Base-by-base conservation (phyloP, 768 basidiomycete species). In the Tephrocybe sp. region DNA sequence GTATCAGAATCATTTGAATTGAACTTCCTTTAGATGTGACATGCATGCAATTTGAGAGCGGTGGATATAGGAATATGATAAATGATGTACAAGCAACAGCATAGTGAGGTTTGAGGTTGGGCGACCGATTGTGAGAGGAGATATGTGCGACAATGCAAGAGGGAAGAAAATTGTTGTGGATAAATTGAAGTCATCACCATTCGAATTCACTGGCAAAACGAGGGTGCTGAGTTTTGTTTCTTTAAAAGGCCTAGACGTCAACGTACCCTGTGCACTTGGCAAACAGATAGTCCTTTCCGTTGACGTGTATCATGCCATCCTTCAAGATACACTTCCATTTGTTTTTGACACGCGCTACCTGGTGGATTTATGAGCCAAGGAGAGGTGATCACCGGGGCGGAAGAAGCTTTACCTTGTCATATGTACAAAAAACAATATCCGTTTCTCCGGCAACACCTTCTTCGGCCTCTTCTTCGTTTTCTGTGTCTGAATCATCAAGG, bases 271-370 rank as follows among this genome's bases (percentile, higher is more conserved):
- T 93, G 70, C 95, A 98, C 68, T 97, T 95, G 45, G 90, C 82
- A 63, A 99, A 99, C 13, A 99, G 79, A 70, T 98, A 99, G 62
- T 99, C 97, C 61, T 90, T 92, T 24, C 95, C 95, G 56, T 97
- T 97, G 57, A 97, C 82, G 58, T 93, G 91, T 55, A 97, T 90
- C 86, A 98, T 92, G 3, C 97, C 97, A 57, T 98, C 97, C 69
- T 97, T 97, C 44, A 99, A 78, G 19, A 91, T 84, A 52, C 94
- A 94, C 75, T 98, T 99, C 97, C 97, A 99, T 73, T 98, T 99
- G 73, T 97, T 98, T 73, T 98, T 99, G 21, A 98, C 95, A n/a
- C 97, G 80, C 37, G 94, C 93, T 29, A 98, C 95, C 94, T 98
- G 57, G 24, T 39, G 13, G 18, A 54, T 45, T 49, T 49, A 16